These are phyloP conservation scores for Urtica urens DNA, from an alignment of 306 rosid species.

Conservation along the genomic window DNA sequence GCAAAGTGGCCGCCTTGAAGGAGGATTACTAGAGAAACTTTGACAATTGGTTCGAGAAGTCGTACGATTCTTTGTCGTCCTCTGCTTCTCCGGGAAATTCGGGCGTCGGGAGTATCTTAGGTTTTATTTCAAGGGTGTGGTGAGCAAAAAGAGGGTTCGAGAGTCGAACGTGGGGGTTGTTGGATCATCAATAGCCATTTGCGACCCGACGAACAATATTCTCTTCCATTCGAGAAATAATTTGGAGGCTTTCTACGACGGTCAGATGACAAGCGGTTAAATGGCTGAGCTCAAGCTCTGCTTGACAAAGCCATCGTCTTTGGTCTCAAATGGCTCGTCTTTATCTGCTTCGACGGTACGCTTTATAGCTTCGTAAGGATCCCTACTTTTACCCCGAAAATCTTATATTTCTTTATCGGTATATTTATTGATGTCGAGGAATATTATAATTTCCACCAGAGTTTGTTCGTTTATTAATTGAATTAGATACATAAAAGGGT, in stretches of 20 bases:
- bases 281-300: conserved; percentile 26
- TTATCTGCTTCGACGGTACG: conserved; percentile 26
- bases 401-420: background rate
- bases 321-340: conserved; percentile 20
- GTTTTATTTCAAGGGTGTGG: conserved; percentile 42
- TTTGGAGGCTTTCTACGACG: conserved; percentile 20
- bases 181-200: conserved; percentile 30
- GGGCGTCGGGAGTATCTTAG: conserved; percentile 15
- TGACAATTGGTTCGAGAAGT: conserved; percentile 23
- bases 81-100: conserved; percentile 1
- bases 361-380: conserved; percentile 42
- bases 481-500: too few species aligned
- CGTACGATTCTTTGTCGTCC: conserved; percentile 14
- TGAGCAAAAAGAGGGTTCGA: conserved; percentile 30
- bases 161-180: conserved; percentile 25
- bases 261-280: conserved; percentile 10
- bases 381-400: too few species aligned
- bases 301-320: conserved; percentile 25
- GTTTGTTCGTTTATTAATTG: too few species aligned
- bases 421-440: background rate
- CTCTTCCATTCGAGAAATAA: conserved; percentile 28
- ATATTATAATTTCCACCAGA: background rate
- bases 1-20: conserved; percentile 14
- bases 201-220: conserved; percentile 22
- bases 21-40: conserved; percentile 23